A percentile compares a stretch with the other conserved stretches of the same genome.
Evolutionary conservation across 2,329 filamentous ascomycete genomes (phyloP).

Genomic region (Fusarium irregulare): DNA sequence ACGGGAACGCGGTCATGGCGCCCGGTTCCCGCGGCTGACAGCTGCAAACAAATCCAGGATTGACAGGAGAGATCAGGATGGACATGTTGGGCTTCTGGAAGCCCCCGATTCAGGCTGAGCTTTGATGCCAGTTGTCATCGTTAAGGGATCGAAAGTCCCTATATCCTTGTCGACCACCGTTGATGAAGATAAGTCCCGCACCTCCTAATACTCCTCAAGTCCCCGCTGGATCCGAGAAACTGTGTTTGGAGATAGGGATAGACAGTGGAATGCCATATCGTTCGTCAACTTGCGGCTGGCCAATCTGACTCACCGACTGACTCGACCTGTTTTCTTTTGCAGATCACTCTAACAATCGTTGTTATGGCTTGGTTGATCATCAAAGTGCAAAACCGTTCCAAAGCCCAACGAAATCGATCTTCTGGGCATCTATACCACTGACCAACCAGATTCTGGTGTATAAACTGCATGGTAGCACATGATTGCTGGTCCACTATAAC

Average conservation of each 20-base stretch:
- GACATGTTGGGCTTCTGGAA: constrained; percentile 16
- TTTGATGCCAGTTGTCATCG: constrained; percentile 1
- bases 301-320: not conserved
- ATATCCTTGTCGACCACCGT: constrained; percentile 1
- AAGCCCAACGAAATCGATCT: not conserved
- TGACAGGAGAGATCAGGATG: not conserved
- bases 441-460: constrained; percentile 3
- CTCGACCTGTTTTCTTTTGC: not conserved
- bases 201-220: not conserved
- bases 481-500: constrained; percentile 7
- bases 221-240: constrained; percentile 1
- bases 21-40: constrained; percentile 7
- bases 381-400: not conserved
- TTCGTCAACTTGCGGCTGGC: not conserved
- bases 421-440: not conserved
- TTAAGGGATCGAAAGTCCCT: not conserved
- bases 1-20: constrained; percentile 16
- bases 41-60: not conserved
- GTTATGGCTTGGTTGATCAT: not conserved
- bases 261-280: not conserved
- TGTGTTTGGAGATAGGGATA: not conserved
- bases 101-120: constrained; percentile 17
- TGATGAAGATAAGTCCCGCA: constrained; percentile 17
- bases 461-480: not conserved
- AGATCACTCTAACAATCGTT: constrained; percentile 2